phyloP scores from a whole-genome alignment of 148 eudicot genomes.

The Fagopyrum tataricum region DNA sequence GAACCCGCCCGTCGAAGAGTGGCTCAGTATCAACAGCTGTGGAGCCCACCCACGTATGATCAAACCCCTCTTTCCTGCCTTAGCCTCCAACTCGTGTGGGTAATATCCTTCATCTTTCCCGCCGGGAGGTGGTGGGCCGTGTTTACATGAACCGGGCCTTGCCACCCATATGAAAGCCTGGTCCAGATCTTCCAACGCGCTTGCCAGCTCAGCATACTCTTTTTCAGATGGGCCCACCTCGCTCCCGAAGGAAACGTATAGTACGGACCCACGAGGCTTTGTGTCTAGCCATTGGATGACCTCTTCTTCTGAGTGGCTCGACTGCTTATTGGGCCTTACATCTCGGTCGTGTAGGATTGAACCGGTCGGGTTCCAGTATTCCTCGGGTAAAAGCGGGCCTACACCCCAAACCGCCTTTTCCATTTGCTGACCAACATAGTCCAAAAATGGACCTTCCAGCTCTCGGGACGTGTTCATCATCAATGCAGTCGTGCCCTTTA shows the following conservation, averaged over 20 bases:
- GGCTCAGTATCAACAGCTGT: slow-evolving; percentile 54
- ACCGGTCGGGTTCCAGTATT: slow-evolving; percentile 42
- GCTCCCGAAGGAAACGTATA: slow-evolving; percentile 60
- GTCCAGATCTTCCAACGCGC: slow-evolving; percentile 34
- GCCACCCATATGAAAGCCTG: slow-evolving; percentile 55
- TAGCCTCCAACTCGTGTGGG: slow-evolving; percentile 40
- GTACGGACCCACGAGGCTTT: slow-evolving; percentile 41
- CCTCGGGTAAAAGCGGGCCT: slow-evolving; percentile 53
- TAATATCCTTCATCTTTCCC: slow-evolving; percentile 27
- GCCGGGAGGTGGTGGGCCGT: slow-evolving; percentile 28
- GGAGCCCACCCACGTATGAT: slow-evolving; percentile 74
- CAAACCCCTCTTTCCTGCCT: slow-evolving; percentile 45
- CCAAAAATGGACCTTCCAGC: slow-evolving; percentile 40
- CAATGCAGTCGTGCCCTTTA: slow-evolving; percentile 36
- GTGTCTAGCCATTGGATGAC: slow-evolving; percentile 57
- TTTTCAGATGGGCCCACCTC: slow-evolving; percentile 55
- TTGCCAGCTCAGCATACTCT: slow-evolving; percentile 42
- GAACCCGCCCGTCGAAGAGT: slow-evolving; percentile 60
- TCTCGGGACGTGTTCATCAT: slow-evolving; percentile 55
- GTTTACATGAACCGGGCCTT: slow-evolving; percentile 32
- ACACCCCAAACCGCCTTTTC: slow-evolving; percentile 51
- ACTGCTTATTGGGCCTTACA: slow-evolving; percentile 32
- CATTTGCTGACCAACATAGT: slow-evolving; percentile 27
- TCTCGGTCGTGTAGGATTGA: slow-evolving; percentile 43
- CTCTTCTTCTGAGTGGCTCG: slow-evolving; percentile 50